Evolutionary conservation across 73 alveolate genomes (phyloP).

Genomic region (Tetrahymena borealis): DNA sequence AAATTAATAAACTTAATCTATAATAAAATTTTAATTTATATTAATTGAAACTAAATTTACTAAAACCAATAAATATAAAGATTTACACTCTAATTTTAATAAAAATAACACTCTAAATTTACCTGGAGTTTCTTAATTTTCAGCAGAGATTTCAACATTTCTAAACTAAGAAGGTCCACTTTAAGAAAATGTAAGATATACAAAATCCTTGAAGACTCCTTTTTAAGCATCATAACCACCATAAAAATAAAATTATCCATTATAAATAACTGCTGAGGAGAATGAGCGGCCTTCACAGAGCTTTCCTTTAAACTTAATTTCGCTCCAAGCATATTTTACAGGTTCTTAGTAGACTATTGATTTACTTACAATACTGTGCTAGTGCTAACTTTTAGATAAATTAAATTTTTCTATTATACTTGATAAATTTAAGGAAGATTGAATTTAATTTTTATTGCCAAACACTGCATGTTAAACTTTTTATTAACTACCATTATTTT

Average conservation of each 20-base stretch:
- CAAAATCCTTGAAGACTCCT: not conserved
- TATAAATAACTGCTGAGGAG: not conserved
- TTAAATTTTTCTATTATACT: not conserved
- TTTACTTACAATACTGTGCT: not conserved
- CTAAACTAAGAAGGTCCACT: not conserved
- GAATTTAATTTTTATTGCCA: not conserved
- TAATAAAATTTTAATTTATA: too few relatives aligned
- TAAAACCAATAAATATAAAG: too few relatives aligned
- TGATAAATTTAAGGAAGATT: not conserved
- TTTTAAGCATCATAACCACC: not conserved
- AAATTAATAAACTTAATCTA: too few relatives aligned
- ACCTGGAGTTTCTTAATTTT: not conserved
- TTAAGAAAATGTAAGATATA: not conserved
- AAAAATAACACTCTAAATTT: too few relatives aligned
- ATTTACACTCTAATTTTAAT: too few relatives aligned
- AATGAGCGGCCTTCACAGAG: not conserved
- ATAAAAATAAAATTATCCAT: not conserved
- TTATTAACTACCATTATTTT: not conserved
- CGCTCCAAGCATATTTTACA: not conserved
- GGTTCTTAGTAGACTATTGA: not conserved
- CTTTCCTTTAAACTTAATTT: not conserved
- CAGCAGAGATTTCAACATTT: not conserved
- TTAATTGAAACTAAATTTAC: too few relatives aligned
- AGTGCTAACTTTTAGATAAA: not conserved
- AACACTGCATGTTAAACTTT: not conserved